phyloP scores from a whole-genome alignment of 192 early-diverging fungal species.

The Polychytrium aggregatum region DNA sequence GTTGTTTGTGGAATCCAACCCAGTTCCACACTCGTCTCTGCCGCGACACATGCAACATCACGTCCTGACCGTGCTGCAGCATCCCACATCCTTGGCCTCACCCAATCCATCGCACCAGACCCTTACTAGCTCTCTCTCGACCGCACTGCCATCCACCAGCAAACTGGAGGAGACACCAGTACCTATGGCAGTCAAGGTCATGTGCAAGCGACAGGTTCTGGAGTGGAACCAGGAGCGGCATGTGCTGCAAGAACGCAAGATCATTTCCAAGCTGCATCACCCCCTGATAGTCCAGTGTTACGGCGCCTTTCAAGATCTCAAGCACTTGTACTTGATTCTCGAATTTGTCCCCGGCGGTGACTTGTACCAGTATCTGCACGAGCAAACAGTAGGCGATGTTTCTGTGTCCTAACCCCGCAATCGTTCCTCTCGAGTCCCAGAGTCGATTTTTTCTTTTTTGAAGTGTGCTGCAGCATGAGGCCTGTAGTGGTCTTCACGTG shows the following conservation, averaged over 20 bases:
- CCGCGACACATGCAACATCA: no score
- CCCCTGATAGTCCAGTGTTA: neutral
- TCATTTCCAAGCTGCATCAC: neutral
- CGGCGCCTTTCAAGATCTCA: neutral
- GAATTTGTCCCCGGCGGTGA: neutral
- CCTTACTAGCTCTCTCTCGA: no score
- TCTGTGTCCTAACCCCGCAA: no score
- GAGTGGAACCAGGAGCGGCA: slow-evolving; percentile 5
- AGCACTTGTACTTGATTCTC: neutral
- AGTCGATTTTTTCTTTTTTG: neutral
- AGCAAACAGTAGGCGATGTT: no score
- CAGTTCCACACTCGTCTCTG: no score
- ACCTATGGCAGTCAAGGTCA: neutral
- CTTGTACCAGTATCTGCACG: neutral
- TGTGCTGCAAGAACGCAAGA: slow-evolving; percentile 1
- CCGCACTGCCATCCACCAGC: no score
- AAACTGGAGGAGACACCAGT: no score
- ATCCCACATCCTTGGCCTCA: no score
- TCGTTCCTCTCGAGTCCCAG: no score
- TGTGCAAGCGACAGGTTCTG: neutral
- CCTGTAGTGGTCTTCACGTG: neutral
- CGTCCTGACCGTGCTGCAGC: no score
- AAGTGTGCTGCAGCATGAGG: neutral
- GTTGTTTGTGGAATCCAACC: no score
- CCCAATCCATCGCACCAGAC: no score